Percentiles rank a stretch among this genome's conserved stretches.
These are phyloP conservation scores for Ephemerocybe angulata DNA, from an alignment of 768 basidiomycete species.

Conservation along the genomic window DNA sequence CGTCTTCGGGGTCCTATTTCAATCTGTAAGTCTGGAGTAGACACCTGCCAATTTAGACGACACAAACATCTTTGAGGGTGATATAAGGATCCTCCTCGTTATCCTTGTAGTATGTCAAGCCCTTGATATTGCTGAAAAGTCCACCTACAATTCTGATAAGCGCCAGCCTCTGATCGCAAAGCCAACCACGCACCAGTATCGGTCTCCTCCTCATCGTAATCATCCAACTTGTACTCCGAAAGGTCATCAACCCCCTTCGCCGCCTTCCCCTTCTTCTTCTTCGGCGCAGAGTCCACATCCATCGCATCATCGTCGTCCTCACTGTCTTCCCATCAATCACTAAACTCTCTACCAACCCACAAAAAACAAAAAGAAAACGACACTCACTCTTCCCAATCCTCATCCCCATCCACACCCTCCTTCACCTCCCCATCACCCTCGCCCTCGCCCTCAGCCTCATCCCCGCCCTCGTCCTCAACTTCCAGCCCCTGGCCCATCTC, in stretches of 20 bases:
- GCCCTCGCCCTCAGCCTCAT: neutral
- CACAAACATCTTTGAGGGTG: constrained; percentile 86
- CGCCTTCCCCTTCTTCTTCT: neutral
- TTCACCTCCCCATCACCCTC: neutral
- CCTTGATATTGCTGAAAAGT: constrained; percentile 94
- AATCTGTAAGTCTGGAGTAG: constrained; percentile 11
- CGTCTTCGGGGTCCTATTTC: constrained; percentile 60
- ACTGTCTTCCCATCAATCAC: constrained; percentile 7
- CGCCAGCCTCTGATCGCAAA: no score
- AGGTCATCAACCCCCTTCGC: constrained; percentile 57
- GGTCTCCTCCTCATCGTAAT: constrained; percentile 79
- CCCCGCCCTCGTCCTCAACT: constrained; percentile 5
- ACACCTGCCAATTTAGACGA: neutral
- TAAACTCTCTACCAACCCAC: neutral
- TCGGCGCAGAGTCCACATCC: constrained; percentile 10
- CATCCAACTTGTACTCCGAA: constrained; percentile 83
- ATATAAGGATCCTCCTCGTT: constrained; percentile 96
- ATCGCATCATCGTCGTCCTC: constrained; percentile 10
- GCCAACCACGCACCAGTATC: constrained; percentile 30
- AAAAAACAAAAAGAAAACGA: neutral
- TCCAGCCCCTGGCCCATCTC: constrained; percentile 9
- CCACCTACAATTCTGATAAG: no score
- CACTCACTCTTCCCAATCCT: constrained; percentile 9
- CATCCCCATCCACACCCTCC: constrained; percentile 4
- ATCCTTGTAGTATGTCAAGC: constrained; percentile 85